Evolutionary conservation across 1,284 basidiomycete genomes (phyloP), one percentile per base, ranked within the genome.

Genomic region (Puccinia triticina): DNA sequence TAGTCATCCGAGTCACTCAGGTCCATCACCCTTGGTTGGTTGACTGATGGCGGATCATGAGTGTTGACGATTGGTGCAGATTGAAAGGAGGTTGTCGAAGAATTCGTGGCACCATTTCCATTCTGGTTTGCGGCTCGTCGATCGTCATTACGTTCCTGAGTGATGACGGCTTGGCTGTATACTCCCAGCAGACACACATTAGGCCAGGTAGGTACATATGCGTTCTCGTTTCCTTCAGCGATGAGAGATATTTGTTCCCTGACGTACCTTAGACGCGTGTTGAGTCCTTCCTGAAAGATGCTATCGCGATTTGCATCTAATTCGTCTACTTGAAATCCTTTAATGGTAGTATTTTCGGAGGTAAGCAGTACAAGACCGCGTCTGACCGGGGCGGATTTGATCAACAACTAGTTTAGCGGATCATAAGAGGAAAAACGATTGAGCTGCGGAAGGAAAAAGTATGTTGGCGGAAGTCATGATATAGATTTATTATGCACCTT

Each of bases 251-350:
- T 46, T 23, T 59, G 11, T 7, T 43, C 23, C 23, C 5, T 32
- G 29, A 53, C 78, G 37, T 37, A 85, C 84, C 83, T 66, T 10
- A 85, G 40, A 18, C 83, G 61, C 16, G 32, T 40, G 2, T 84
- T 59, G 10, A 84, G 74, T 14, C 43, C 21, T 57, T 83, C 83
- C 53, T 84, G 84, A 48, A 85, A 57, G 21, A 34, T 48, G 80
- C 76, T 77, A 71, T 84, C 83, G 0, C 61, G 50, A 16, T 78
- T 73, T 1, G 50, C 48, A 16, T 84, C 82, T 23, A 83, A 64
- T 77, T 85, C 84, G 59, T 85, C 83, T 43, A 85, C 83, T 55
- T 82, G 72, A 43, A 73, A 64, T 3, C 84, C 84, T 81, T 85
- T 85, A 50, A 84, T 80, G 2, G 57, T 48, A 48, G 83, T 84